Evolutionary conservation across 768 basidiomycete species (phyloP), one percentile per base, ranked within the genome.

Genomic region (Lyophyllum semitale): DNA sequence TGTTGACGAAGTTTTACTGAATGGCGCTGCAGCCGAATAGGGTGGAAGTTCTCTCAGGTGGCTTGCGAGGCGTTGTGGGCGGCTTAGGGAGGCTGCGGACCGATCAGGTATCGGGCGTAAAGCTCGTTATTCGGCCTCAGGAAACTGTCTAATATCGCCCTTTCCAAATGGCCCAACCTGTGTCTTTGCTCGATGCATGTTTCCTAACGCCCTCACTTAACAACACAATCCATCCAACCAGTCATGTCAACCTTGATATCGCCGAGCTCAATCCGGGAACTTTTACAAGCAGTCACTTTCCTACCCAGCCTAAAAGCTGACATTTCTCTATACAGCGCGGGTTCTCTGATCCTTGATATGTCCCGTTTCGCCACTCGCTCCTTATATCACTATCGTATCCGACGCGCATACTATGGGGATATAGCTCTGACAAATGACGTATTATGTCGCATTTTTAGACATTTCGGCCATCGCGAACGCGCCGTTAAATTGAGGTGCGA

Each of bases 91-190:
- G 63, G 55, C 40, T 81, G 61, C 66, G 63, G 62, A 55, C 57
- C 2, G 68, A 73, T 8, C 52, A 74, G 51, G 68, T 80, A 27
- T 79, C 77, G n/a, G 79, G 73, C 4, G 62, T 56, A 15, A 82
- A 82, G 61, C 60, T 82, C 18, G 69, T 82, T 8, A 74, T 56
- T 1, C 72, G 65, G 50, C 79, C 78, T 17, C 71, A 72, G 53
- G 48, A 55, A 41, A 55, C 54, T 4, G 41, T 33, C 8, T 54
- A 47, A 23, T 13, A 29, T 20, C 37, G 18, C 15, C 17, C 17
- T 4, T 18, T 38, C n/a, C n/a, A 5, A 30, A 30, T 30, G 6
- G 6, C 5, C 37, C 37, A 38, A 38, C n/a, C 9, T 38, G 37
- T 38, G 37, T 38, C n/a, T 38, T n/a, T 38, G 37, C n/a, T 38